Evolutionary conservation across 2,329 filamentous ascomycete species (phyloP).

Genomic region (Alternaria conjuncta): DNA sequence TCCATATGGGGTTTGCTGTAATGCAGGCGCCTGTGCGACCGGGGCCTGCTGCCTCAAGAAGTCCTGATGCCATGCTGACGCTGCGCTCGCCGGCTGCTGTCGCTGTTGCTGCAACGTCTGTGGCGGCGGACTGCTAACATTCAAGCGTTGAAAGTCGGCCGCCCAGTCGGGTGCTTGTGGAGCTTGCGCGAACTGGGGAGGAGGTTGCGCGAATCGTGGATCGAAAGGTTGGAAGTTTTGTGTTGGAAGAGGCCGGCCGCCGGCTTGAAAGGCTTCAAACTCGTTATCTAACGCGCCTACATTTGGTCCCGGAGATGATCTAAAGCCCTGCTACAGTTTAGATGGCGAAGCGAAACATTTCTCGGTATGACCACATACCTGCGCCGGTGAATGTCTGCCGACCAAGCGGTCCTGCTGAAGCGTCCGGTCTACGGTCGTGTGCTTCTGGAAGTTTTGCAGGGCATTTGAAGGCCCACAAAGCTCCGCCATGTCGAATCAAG

Average conservation of each 20-base stretch:
- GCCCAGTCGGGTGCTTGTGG: constrained; percentile 55
- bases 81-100: constrained; percentile 38
- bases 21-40: constrained; percentile 36
- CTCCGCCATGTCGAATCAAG: constrained; percentile 62
- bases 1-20: constrained; percentile 35
- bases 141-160: constrained; percentile 57
- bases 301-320: constrained; percentile 61
- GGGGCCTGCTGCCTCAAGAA: constrained; percentile 57
- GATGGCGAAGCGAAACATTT: background rate
- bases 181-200: constrained; percentile 41
- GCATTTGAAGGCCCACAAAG: constrained; percentile 78
- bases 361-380: constrained; percentile 53
- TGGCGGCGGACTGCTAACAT: constrained; percentile 49
- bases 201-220: constrained; percentile 49
- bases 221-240: constrained; percentile 47
- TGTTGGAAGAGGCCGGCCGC: constrained; percentile 46
- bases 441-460: constrained; percentile 75
- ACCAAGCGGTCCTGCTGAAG: constrained; percentile 75
- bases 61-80: constrained; percentile 65
- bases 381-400: constrained; percentile 60
- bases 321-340: constrained; percentile 61
- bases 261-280: constrained; percentile 72
- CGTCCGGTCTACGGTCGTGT: constrained; percentile 70
- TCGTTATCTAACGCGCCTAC: constrained; percentile 67
- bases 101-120: constrained; percentile 58